Evolutionary conservation across 2,329 filamentous ascomycete genomes (phyloP).

Genomic region (Apiospora marii): DNA sequence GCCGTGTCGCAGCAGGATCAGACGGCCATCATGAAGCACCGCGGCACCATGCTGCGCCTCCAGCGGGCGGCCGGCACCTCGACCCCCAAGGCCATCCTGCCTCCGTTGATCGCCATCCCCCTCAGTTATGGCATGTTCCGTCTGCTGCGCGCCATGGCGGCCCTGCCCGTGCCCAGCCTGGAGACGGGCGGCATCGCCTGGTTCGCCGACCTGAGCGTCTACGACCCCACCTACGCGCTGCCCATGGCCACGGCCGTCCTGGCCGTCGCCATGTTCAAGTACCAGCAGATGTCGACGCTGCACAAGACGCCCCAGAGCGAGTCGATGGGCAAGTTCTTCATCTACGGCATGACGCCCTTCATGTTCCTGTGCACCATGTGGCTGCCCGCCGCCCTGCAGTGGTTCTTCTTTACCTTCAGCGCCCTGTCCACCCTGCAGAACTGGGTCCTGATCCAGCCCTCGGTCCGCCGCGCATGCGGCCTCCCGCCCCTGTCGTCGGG

Average conservation of each 20-base stretch:
- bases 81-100: constrained; percentile 57
- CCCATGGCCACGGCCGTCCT: constrained; percentile 67
- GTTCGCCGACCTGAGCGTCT: constrained; percentile 78
- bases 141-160: constrained; percentile 75
- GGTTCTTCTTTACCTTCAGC: constrained; percentile 54
- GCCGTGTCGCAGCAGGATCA: constrained; percentile 52
- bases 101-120: constrained; percentile 67
- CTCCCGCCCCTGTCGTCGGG: constrained; percentile 47
- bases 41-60: constrained; percentile 57
- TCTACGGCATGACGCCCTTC: constrained; percentile 51
- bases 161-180: constrained; percentile 82
- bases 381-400: constrained; percentile 57
- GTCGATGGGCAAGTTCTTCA: constrained; percentile 51
- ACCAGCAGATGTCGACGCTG: constrained; percentile 34
- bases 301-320: constrained; percentile 42
- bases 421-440: constrained; percentile 45
- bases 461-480: constrained; percentile 48
- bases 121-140: constrained; percentile 85
- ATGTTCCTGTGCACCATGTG: constrained; percentile 55
- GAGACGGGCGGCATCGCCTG: constrained; percentile 76
- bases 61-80: constrained; percentile 64
- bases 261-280: constrained; percentile 57
- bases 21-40: constrained; percentile 52
- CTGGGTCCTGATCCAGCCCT: constrained; percentile 47
- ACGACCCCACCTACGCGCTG: constrained; percentile 81